Evolutionary conservation across 352 stramenopile genomes (phyloP).

Genomic region (Globisporangium lucens): DNA sequence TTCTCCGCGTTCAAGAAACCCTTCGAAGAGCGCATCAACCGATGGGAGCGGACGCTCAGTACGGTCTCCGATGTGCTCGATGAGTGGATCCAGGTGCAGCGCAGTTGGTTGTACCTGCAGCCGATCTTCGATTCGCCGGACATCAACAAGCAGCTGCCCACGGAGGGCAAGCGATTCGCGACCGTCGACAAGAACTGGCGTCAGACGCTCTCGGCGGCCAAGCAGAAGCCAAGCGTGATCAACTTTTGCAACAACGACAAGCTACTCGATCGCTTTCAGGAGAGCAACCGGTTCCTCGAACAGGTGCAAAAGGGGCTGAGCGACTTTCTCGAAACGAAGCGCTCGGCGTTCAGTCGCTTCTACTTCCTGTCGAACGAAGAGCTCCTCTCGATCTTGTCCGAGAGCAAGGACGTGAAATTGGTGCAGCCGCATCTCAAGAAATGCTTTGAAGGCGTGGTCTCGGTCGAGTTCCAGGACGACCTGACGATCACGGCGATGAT

Average conservation of each 20-base stretch:
- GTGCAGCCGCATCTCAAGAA: constrained; percentile 95
- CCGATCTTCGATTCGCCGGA: constrained; percentile 95
- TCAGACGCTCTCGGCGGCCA: constrained; percentile 82
- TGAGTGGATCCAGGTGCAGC: constrained; percentile 93
- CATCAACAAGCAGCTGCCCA: constrained; percentile 95
- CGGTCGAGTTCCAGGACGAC: constrained; percentile 90
- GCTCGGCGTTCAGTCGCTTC: constrained; percentile 91
- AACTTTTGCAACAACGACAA: constrained; percentile 93
- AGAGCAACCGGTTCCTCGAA: constrained; percentile 94
- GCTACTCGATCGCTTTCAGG: constrained; percentile 89
- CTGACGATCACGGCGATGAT: constrained; percentile 91
- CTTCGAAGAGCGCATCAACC: constrained; percentile 92
- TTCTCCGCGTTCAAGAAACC: constrained; percentile 95
- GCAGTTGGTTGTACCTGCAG: constrained; percentile 95
- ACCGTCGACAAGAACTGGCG: constrained; percentile 96
- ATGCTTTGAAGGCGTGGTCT: constrained; percentile 94
- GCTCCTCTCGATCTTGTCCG: constrained; percentile 92
- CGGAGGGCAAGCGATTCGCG: constrained; percentile 92
- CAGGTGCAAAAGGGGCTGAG: constrained; percentile 94
- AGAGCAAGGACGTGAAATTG: constrained; percentile 94
- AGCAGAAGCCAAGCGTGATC: constrained; percentile 82
- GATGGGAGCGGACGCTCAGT: constrained; percentile 88
- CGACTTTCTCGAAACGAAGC: constrained; percentile 95
- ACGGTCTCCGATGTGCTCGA: constrained; percentile 92
- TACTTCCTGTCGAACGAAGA: constrained; percentile 97